Percentiles rank a stretch among this genome's conserved stretches.
Evolutionary conservation across 2,329 filamentous ascomycete genomes (phyloP).

Genomic region (Tolypocladium paradoxum): DNA sequence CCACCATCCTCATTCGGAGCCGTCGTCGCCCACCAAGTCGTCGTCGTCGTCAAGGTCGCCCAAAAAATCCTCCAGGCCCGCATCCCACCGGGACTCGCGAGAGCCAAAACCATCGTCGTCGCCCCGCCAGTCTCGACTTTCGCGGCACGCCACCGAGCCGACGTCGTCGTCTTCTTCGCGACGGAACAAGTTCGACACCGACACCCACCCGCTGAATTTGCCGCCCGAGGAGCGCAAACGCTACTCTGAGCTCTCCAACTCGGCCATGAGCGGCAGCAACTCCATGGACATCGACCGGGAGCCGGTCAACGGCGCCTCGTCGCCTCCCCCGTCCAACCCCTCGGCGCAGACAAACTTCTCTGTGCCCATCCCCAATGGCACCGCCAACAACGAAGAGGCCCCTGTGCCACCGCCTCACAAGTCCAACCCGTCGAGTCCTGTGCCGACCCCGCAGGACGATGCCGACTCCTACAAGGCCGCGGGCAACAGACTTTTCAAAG

Average conservation of each 20-base stretch:
- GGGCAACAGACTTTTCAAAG: slow-evolving; percentile 96
- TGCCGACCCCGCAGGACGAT: slow-evolving; percentile 51
- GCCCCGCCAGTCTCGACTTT: slow-evolving; percentile 33
- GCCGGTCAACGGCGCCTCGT: slow-evolving; percentile 38
- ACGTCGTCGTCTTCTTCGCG: slow-evolving; percentile 33
- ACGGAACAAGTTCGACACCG: slow-evolving; percentile 48
- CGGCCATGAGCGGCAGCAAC: slow-evolving; percentile 45
- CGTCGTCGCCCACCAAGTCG: slow-evolving; percentile 26
- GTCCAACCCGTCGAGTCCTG: slow-evolving; percentile 49
- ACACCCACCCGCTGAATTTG: slow-evolving; percentile 82
- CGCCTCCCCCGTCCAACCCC: slow-evolving; percentile 36
- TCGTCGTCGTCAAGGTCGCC: slow-evolving; percentile 19
- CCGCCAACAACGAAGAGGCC: slow-evolving; percentile 30
- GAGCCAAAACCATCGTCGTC: slow-evolving; percentile 12
- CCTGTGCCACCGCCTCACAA: slow-evolving; percentile 65
- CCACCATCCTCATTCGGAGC: slow-evolving; percentile 25
- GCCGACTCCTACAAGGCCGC: slow-evolving; percentile 86
- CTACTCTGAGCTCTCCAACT: slow-evolving; percentile 54
- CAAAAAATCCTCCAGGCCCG: slow-evolving; percentile 18
- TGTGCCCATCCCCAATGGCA: slow-evolving; percentile 40
- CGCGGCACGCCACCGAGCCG: slow-evolving; percentile 37
- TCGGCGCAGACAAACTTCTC: slow-evolving; percentile 34
- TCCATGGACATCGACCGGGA: slow-evolving; percentile 74
- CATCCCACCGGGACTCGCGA: slow-evolving; percentile 17
- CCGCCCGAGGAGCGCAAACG: slow-evolving; percentile 80